These are phyloP conservation scores for Euclidium syriacum DNA, from an alignment of 345 rosid species.

Conservation along the genomic window DNA sequence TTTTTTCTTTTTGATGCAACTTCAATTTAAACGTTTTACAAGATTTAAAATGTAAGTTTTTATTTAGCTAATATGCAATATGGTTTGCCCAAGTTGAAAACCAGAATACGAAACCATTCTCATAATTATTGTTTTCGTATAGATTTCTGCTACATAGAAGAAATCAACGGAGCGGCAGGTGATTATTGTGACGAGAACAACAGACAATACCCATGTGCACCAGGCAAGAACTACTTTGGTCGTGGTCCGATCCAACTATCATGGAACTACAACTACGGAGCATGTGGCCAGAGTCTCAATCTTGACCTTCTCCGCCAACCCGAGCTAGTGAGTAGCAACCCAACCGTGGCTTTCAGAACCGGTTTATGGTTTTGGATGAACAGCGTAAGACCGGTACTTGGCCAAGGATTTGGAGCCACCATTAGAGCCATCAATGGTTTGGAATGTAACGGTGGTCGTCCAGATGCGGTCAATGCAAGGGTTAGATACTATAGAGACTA, in stretches of 20 bases:
- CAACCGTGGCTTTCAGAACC: constrained; percentile 39
- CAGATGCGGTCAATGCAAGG: constrained; percentile 37
- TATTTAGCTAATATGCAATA: too few relatives aligned
- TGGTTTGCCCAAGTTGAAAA: too few relatives aligned
- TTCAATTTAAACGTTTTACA: not conserved
- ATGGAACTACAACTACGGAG: constrained; percentile 56
- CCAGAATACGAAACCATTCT: too few relatives aligned
- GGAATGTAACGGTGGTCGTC: constrained; percentile 40
- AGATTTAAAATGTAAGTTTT: too few relatives aligned
- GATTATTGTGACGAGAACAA: constrained; percentile 39
- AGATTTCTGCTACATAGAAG: constrained; percentile 69
- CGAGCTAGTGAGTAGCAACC: constrained; percentile 36
- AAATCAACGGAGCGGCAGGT: constrained; percentile 44
- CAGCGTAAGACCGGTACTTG: constrained; percentile 33
- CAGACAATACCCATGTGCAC: constrained; percentile 51
- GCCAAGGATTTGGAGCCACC: constrained; percentile 52
- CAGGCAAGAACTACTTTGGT: constrained; percentile 40
- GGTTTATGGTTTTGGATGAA: constrained; percentile 60
- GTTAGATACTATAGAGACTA: constrained; percentile 34
- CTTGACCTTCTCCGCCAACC: constrained; percentile 40
- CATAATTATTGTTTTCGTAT: too few relatives aligned
- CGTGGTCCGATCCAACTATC: constrained; percentile 56
- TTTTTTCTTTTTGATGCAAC: too few relatives aligned
- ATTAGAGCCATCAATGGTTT: constrained; percentile 43
- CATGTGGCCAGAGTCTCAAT: constrained; percentile 34